These are phyloP conservation scores for Candida taoyuanica DNA, from an alignment of 805 yeast species.

Conservation along the genomic window DNA sequence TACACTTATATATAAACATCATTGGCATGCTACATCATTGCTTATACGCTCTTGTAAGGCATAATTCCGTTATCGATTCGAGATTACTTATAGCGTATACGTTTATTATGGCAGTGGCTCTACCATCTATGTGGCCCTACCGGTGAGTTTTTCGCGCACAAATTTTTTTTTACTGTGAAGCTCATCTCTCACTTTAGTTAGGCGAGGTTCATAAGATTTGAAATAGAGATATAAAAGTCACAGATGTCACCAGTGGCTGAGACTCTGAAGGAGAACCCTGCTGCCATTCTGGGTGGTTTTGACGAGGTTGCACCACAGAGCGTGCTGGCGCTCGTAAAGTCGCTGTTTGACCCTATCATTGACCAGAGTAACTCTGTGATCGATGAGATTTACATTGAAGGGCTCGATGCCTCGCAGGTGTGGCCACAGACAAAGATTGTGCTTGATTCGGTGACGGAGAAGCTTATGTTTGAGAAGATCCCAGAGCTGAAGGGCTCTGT, in stretches of 20 bases:
- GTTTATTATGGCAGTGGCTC: too few relatives aligned
- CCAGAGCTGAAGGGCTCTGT: conserved; percentile 39
- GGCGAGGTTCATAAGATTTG: too few relatives aligned
- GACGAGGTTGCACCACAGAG: conserved; percentile 7
- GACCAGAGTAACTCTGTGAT: conserved; percentile 43
- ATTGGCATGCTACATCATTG: too few relatives aligned
- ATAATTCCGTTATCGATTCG: too few relatives aligned
- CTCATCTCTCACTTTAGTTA: neutral
- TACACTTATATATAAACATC: too few relatives aligned
- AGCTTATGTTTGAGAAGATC: conserved; percentile 51
- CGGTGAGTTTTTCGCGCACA: neutral
- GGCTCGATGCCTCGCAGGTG: conserved; percentile 84
- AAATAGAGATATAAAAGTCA: too few relatives aligned
- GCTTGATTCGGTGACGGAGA: conserved; percentile 70
- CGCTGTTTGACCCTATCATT: conserved; percentile 25
- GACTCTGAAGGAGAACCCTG: conserved; percentile 8
- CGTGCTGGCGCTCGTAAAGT: conserved; percentile 20
- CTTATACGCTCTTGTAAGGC: too few relatives aligned
- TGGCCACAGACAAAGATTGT: conserved; percentile 91
- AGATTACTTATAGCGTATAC: too few relatives aligned
- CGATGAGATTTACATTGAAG: conserved; percentile 80
- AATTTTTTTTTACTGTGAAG: neutral
- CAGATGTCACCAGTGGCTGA: conserved; percentile 3
- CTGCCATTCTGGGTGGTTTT: conserved; percentile 8
- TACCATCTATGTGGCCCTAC: neutral